phyloP scores from a whole-genome alignment of 352 stramenopile genomes.

The Phytopythium litorale region DNA sequence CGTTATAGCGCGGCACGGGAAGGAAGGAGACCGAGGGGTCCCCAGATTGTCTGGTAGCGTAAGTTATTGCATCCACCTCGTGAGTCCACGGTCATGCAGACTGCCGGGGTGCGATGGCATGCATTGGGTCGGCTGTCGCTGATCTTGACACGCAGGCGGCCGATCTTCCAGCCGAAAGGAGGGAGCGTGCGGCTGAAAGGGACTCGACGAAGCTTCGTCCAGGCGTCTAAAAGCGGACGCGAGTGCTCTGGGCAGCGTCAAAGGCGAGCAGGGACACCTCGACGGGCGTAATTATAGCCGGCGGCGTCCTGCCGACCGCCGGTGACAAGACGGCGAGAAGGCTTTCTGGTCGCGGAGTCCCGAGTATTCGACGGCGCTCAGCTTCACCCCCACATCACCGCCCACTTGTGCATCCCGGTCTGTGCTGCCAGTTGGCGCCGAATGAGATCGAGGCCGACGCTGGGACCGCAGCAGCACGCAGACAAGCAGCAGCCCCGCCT shows the following conservation, averaged over 20 bases:
- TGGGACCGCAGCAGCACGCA: background rate
- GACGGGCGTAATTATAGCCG: background rate
- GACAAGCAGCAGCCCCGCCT: background rate
- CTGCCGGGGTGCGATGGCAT: too few species aligned
- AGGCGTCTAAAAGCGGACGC: background rate
- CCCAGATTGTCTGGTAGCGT: background rate
- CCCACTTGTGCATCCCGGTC: background rate
- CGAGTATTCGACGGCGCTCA: constrained; percentile 1
- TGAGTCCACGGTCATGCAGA: too few species aligned
- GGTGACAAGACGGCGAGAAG: background rate
- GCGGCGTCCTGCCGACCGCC: background rate
- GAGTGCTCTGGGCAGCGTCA: background rate
- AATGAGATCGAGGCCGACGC: constrained; percentile 7
- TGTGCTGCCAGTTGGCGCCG: constrained; percentile 7
- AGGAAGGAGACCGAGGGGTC: background rate
- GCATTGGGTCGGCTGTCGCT: too few species aligned
- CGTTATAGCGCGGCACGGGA: background rate
- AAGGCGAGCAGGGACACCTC: too few species aligned
- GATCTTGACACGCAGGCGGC: too few species aligned
- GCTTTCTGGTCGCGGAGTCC: background rate
- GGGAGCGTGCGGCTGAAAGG: too few species aligned
- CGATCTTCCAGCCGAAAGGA: too few species aligned
- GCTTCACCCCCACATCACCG: background rate
- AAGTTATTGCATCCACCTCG: background rate
- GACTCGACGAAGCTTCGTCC: too few species aligned